These are phyloP conservation scores for Phyllostachys edulis DNA, from an alignment of 176 grass and related monocot genomes.

Conservation along the genomic window DNA sequence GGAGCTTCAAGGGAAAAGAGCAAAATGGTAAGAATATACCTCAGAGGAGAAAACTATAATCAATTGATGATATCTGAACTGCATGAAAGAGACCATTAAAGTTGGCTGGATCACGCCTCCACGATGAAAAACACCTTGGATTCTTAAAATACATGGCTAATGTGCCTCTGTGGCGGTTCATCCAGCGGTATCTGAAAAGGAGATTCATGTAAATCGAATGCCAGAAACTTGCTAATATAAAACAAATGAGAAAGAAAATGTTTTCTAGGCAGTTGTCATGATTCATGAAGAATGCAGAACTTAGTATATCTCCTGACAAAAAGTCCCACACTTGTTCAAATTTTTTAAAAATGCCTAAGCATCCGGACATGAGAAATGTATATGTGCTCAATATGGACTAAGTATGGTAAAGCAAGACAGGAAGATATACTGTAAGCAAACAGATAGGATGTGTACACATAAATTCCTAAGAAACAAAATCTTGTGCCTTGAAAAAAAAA, in stretches of 20 bases:
- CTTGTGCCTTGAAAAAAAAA: neutral
- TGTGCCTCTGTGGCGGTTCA: conserved; percentile 45
- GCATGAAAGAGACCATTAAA: conserved; percentile 1
- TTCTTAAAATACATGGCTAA: conserved; percentile 45
- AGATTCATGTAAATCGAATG: conserved; percentile 15
- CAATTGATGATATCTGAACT: neutral
- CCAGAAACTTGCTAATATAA: neutral
- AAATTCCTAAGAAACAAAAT: neutral
- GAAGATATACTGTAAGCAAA: neutral
- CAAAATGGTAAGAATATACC: conserved; percentile 1
- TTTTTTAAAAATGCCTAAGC: neutral
- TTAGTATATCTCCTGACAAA: neutral
- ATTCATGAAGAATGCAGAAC: neutral
- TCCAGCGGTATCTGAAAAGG: conserved; percentile 44
- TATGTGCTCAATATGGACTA: neutral
- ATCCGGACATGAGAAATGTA: neutral
- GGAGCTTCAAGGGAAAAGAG: conserved; percentile 3
- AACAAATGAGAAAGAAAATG: neutral
- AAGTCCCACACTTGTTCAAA: neutral
- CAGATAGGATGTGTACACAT: neutral
- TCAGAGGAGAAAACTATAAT: neutral
- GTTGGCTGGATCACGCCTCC: neutral
- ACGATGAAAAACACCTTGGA: neutral
- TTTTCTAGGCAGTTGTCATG: neutral
- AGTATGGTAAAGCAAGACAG: neutral